Evolutionary conservation across 2,329 filamentous ascomycete species (phyloP), one percentile per base, ranked within the genome.

Genomic region (Cladosporium phlei): DNA sequence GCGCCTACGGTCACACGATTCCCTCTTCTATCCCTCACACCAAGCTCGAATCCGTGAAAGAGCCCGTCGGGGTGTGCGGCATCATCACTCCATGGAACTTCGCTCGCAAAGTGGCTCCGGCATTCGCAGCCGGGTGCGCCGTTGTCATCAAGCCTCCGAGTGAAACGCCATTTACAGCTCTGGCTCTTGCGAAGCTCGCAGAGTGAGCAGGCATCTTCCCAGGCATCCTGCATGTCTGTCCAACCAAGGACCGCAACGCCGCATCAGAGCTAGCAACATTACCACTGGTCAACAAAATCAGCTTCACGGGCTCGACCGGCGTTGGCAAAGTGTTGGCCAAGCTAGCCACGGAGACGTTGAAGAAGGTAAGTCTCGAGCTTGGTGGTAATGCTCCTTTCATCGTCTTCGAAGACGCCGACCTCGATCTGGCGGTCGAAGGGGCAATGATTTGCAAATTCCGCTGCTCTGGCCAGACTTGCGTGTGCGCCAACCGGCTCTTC

Each of bases 351-450:
- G 77, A 79, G 29, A 95, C 89, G 0, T 71, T 88, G 20, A 97
- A 97, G 77, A 87, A 87, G 63, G 73, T 86, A 1, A 93, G 86
- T 0, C 86, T 95, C 66, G 91, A 97, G 66, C 83, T 97, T 1
- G 91, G 91, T 45, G 91, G 91, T 35, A 97, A 97, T 65, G 87
- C 91, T 0, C 91, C 91, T 1, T 95, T 96, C 65, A 96, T 97
- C 55, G 88, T 97, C 24, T 97, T 97, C 62, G 89, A 96, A 60
- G 91, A 97, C 61, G 63, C 91, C 14, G 88, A 97, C 62, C 71
- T 97, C 14, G 89, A 96, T 49, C 71, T 74, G 4, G 93, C 93
- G 2, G 88, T 97, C 1, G 72, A 80, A 0, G 91, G 89, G 19
- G 89, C 89, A 38, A 78, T 97, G 43, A 73, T 83, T 16, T 89